These are phyloP conservation scores for Backusella australiensis DNA, from an alignment of 192 early-diverging fungal genomes.

Conservation along the genomic window DNA sequence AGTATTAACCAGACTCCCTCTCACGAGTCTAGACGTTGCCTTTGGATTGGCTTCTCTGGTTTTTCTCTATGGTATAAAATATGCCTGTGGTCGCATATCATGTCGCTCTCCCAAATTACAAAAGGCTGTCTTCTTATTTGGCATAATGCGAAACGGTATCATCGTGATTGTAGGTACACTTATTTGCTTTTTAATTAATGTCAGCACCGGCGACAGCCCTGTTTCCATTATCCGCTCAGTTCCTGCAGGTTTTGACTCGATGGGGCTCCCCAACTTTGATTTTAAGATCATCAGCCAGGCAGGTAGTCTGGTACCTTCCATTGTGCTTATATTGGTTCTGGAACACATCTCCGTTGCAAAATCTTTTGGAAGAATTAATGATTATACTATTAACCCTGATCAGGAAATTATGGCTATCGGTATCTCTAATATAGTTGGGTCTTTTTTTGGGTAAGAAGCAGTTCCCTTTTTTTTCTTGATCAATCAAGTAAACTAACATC, in stretches of 20 bases:
- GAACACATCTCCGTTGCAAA: constrained; percentile 91
- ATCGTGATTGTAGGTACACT: constrained; percentile 67
- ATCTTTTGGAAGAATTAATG: constrained; percentile 82
- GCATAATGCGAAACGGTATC: constrained; percentile 69
- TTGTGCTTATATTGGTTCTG: constrained; percentile 74
- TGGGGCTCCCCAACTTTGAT: constrained; percentile 42
- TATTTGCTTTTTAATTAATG: constrained; percentile 58
- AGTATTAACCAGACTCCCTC: constrained; percentile 39
- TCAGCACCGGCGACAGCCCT: constrained; percentile 29
- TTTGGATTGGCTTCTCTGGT: constrained; percentile 51
- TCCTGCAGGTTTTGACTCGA: constrained; percentile 67
- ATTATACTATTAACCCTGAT: constrained; percentile 73
- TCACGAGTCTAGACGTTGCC: constrained; percentile 53
- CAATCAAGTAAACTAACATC: background rate
- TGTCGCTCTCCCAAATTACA: constrained; percentile 18
- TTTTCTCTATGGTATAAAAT: constrained; percentile 34
- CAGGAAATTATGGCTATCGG: constrained; percentile 93
- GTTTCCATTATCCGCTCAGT: constrained; percentile 68
- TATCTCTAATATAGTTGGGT: constrained; percentile 73
- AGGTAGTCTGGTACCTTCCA: constrained; percentile 54
- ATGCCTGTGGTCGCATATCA: constrained; percentile 17
- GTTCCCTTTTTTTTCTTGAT: background rate
- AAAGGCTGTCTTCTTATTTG: constrained; percentile 55
- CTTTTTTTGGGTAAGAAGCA: constrained; percentile 66
- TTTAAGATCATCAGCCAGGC: constrained; percentile 37